Evolutionary conservation across 2,329 filamentous ascomycete species (phyloP).

Genomic region (Fusarium caatingaense): DNA sequence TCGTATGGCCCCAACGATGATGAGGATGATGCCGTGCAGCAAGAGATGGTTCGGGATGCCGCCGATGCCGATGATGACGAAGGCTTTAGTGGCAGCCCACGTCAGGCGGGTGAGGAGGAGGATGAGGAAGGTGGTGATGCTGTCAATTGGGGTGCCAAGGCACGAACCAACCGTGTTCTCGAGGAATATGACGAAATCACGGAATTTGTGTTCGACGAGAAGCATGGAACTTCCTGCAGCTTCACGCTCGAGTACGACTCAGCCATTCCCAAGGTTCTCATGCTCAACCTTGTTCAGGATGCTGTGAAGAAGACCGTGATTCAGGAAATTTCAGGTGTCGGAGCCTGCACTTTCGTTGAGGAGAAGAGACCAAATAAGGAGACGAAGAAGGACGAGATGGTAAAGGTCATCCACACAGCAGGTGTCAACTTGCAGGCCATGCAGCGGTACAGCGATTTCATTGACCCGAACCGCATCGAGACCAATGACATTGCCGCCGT

Average conservation of each 20-base stretch:
- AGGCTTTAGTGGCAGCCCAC: conserved; percentile 63
- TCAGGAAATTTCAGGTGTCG: conserved; percentile 84
- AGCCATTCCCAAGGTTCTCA: conserved; percentile 86
- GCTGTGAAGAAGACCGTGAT: conserved; percentile 83
- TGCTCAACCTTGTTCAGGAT: conserved; percentile 89
- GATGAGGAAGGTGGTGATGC: conserved; percentile 55
- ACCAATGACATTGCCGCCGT: conserved; percentile 95
- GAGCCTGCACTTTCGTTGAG: conserved; percentile 72
- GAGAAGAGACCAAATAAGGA: conserved; percentile 66
- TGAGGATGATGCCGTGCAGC: conserved; percentile 82
- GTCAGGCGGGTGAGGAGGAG: conserved; percentile 52
- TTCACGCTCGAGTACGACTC: conserved; percentile 87
- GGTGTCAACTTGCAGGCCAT: conserved; percentile 92
- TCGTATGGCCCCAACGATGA: conserved; percentile 95
- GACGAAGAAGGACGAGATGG: conserved; percentile 47
- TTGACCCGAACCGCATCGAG: conserved; percentile 86
- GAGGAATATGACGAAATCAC: conserved; percentile 74
- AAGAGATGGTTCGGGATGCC: conserved; percentile 69
- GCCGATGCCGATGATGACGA: conserved; percentile 69
- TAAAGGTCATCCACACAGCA: conserved; percentile 76
- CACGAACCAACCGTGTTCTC: conserved; percentile 73
- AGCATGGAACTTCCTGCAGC: conserved; percentile 77
- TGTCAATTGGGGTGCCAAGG: conserved; percentile 54
- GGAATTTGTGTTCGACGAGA: conserved; percentile 83
- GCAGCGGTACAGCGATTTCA: conserved; percentile 85